These are phyloP conservation scores for Verticillium klebahnii DNA, from an alignment of 2,329 filamentous ascomycete species.

Conservation along the genomic window DNA sequence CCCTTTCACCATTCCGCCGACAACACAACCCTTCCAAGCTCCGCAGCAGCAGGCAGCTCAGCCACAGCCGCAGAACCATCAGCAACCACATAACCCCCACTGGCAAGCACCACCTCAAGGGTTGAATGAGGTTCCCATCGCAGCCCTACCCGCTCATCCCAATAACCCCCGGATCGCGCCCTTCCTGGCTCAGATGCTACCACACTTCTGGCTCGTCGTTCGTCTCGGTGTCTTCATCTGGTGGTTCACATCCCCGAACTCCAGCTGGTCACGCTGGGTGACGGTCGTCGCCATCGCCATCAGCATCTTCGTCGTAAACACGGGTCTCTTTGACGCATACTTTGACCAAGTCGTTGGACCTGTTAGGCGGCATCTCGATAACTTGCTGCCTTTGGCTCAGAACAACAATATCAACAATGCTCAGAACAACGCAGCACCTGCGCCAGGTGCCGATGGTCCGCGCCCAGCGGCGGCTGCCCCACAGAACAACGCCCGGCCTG, in stretches of 20 bases:
- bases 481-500: constrained; percentile 19
- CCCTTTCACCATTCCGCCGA: constrained; percentile 4
- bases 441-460: constrained; percentile 2
- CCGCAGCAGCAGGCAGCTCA: constrained; percentile 7
- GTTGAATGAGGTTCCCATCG: constrained; percentile 12
- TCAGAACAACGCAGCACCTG: constrained; percentile 20
- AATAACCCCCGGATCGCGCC: constrained; percentile 34
- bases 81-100: constrained; percentile 14
- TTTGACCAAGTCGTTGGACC: constrained; percentile 52
- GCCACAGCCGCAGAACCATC: constrained; percentile 18
- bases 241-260: constrained; percentile 57
- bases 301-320: constrained; percentile 54
- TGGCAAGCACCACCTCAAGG: constrained; percentile 18
- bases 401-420: constrained; percentile 22
- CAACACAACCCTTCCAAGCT: constrained; percentile 3
- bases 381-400: constrained; percentile 50
- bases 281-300: constrained; percentile 50
- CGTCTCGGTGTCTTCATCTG: constrained; percentile 57
- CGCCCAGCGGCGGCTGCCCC: constrained; percentile 13
- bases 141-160: constrained; percentile 26
- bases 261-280: constrained; percentile 56
- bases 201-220: constrained; percentile 58
- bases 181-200: constrained; percentile 43
- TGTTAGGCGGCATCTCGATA: constrained; percentile 54
- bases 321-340: constrained; percentile 51